Conservation (phyloP, 768 basidiomycete genomes). For the Lactifluus piperatus region DNA sequence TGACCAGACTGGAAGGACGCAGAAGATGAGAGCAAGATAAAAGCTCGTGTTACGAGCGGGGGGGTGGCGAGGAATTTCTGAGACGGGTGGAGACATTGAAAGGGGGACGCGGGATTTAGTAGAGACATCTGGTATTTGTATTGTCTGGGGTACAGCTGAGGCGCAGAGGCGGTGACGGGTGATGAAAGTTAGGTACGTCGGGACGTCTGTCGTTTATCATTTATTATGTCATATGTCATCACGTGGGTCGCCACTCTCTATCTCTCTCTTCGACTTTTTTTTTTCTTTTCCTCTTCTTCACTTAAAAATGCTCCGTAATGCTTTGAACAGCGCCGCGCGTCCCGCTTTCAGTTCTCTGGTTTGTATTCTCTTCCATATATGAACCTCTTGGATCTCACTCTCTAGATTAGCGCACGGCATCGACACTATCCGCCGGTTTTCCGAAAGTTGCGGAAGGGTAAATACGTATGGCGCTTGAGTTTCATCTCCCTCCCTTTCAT, state of each 20-base stretch:
- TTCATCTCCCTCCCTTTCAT: constrained; percentile 8
- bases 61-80: constrained; percentile 28
- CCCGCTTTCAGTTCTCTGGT: constrained; percentile 47
- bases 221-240: too few relatives aligned
- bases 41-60: constrained; percentile 42
- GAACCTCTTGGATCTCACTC: constrained; percentile 9
- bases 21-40: constrained; percentile 46
- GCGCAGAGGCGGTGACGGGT: too few relatives aligned
- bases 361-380: constrained; percentile 24
- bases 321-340: constrained; percentile 43
- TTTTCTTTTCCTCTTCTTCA: background rate
- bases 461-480: constrained; percentile 23
- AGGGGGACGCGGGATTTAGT: too few relatives aligned
- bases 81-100: constrained; percentile 16
- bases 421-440: constrained; percentile 71
- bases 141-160: background rate
- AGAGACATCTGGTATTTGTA: background rate
- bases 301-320: constrained; percentile 42
- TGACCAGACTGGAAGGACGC: constrained; percentile 58
- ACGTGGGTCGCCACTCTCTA: constrained; percentile 32
- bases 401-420: constrained; percentile 50
- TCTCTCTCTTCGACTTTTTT: background rate
- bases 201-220: too few relatives aligned
- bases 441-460: constrained; percentile 68
- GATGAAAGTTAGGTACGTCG: too few relatives aligned